Evolutionary conservation across 2,329 filamentous ascomycete species (phyloP).

Genomic region (Fusarium verticillioides): DNA sequence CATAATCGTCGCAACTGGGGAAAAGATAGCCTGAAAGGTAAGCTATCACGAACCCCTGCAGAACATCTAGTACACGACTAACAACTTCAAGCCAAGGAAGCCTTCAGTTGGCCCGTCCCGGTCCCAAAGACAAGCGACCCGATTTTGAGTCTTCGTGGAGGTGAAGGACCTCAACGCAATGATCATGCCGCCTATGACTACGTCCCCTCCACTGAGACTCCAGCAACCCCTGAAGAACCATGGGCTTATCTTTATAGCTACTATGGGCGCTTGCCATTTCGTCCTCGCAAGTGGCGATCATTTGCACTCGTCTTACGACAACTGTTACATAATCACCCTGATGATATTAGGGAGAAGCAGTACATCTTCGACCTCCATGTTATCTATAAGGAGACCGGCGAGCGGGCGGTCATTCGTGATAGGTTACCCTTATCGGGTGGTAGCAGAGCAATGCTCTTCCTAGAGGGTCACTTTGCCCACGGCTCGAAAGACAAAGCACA

Average conservation of each 20-base stretch:
- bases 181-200: conserved; percentile 4
- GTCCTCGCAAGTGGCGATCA: conserved; percentile 32
- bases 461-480: conserved; percentile 9
- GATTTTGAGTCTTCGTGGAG: conserved; percentile 30
- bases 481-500: background rate
- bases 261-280: conserved; percentile 49
- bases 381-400: conserved; percentile 9
- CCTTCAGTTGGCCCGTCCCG: conserved; percentile 2
- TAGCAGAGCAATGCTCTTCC: conserved; percentile 3
- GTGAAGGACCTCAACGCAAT: background rate
- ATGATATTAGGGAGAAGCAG: background rate
- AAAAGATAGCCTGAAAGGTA: conserved; percentile 39
- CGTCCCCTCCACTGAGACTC: background rate
- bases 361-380: conserved; percentile 23
- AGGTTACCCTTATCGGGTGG: conserved; percentile 1
- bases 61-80: background rate
- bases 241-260: conserved; percentile 42
- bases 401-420: background rate
- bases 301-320: conserved; percentile 38
- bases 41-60: background rate
- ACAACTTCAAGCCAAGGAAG: conserved; percentile 22
- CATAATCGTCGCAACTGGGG: conserved; percentile 48
- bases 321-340: conserved; percentile 29
- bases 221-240: background rate
- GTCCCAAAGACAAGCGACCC: conserved; percentile 5